Evolutionary conservation across 129 eudicot genomes (phyloP), one percentile per base, ranked within the genome.

Genomic region (Logfia minima): DNA sequence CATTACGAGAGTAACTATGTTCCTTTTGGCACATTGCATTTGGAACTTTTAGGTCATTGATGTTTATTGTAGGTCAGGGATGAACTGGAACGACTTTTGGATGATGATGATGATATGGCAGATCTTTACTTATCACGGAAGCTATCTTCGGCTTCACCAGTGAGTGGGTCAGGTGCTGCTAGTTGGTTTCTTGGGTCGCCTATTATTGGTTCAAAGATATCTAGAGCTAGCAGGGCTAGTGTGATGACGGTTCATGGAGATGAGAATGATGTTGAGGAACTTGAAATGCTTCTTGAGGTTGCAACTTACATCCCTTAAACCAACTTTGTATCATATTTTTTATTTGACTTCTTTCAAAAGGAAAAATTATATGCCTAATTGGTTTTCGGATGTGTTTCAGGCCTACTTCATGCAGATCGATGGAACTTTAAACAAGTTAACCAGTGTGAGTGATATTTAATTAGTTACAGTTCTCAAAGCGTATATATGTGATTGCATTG

Each of bases 331-430:
- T 43, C 48, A 16, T 31, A 10, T 32, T 7, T 19, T 32, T 73
- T 17, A 23, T 2, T 13, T 18, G 24, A 35, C 32, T 80, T 80
- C 16, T 45, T 51, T 37, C 31, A 4, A 10, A 35, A 6, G 13
- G 64, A 21, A 19, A 24, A 35, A n/a, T 17, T 19, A 56, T 31
- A 64, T 19, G 23, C 31, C 68, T 64, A 45, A 65, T 24, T 28
- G 35, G 43, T 14, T 26, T 62, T 58, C 69, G 52, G 31, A 80
- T 48, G 52, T 78, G 6, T 81, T 86, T 79, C 91, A 93, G 98
- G 98, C 98, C 6, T 93, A 93, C 85, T 93, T 93, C 69, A 90
- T 90, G 96, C 98, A 93, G 84, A 93, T 93, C 72, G 98, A 93
- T 80, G 89, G 98, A 68, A 90, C 97, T 0, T 82, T 90, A 69